Conservation (phyloP, 495 filamentous ascomycete genomes). For the Penicillium taxi region DNA sequence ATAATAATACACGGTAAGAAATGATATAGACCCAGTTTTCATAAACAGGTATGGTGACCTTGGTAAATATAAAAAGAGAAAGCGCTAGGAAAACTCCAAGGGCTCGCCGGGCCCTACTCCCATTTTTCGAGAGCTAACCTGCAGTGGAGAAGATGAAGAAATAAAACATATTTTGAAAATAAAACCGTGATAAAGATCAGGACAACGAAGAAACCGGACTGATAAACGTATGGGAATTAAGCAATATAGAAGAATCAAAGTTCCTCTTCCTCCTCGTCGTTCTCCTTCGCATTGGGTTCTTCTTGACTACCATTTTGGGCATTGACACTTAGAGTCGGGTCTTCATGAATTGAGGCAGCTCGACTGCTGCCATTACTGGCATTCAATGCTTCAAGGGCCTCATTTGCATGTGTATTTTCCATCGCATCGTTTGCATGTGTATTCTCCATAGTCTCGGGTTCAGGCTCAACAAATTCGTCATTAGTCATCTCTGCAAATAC, state of each 20-base stretch:
- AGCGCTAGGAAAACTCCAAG: constrained; percentile 17
- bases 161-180: constrained; percentile 5
- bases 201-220: background rate
- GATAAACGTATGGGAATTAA: background rate
- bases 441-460: constrained; percentile 37
- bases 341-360: constrained; percentile 14
- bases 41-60: constrained; percentile 32
- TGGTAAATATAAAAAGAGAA: constrained; percentile 23
- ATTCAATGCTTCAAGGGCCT: constrained; percentile 39
- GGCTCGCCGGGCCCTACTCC: constrained; percentile 12
- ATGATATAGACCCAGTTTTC: constrained; percentile 34
- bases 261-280: constrained; percentile 6
- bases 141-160: constrained; percentile 6
- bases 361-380: constrained; percentile 32
- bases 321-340: constrained; percentile 5
- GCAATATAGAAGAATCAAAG: constrained; percentile 8
- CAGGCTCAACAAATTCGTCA: constrained; percentile 34
- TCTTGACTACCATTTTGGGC: background rate
- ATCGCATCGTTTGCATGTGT: constrained; percentile 43
- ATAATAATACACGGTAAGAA: constrained; percentile 4
- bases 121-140: constrained; percentile 11
- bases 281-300: background rate
- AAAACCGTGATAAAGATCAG: constrained; percentile 1
- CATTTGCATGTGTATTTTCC: constrained; percentile 41
- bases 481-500: constrained; percentile 44